Evolutionary conservation across 2,329 filamentous ascomycete genomes (phyloP), one percentile per base, ranked within the genome.

Genomic region (Venturiaceae sp.): DNA sequence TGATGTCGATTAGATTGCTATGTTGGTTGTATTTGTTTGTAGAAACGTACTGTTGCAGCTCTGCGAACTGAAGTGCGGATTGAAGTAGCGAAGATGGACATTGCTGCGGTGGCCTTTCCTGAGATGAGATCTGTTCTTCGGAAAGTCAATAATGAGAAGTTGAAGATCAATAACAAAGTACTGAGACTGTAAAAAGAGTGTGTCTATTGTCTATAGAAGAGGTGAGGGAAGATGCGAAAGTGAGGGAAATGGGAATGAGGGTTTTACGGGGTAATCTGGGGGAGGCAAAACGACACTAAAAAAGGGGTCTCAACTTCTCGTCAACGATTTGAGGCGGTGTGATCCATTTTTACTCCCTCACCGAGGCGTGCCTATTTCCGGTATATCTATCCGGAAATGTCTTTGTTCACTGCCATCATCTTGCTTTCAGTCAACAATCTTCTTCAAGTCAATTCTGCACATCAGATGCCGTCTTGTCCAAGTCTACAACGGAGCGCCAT

Each of bases 71-170:
- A 16, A 33, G 41, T 26, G 55, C 41, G 55, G 16, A 44, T 26
- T 26, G 55, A 28, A 16, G 55, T 28, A 34, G 55, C 55, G 41
- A 57, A 2, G 55, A 57, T 23, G 30, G 41, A 50, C 55, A 57
- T 57, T 47, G 13, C 32, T 14, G 50, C 21, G 9, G 13, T 50
- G 9, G 13, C 21, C 21, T 50, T 56, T n/a, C 28, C 21, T 30
- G 32, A 23, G 44, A 26, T 50, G n/a, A n/a, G n/a, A 50, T 50
- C 26, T 50, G 11, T 32, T 50, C 21, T 32, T 2, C 2, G 44
- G 23, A 30, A 30, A n/a, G 26, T n/a, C n/a, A n/a, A n/a, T n/a
- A 21, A 50, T 7, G 13, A 7, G 44, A 1, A 50, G 30, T n/a
- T 50, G 23, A 26, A 30, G 19, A 8, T 16, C 13, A 23, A 30